Conservation (phyloP, 2,329 filamentous ascomycete genomes). For the Sclerotinia trifoliorum region DNA sequence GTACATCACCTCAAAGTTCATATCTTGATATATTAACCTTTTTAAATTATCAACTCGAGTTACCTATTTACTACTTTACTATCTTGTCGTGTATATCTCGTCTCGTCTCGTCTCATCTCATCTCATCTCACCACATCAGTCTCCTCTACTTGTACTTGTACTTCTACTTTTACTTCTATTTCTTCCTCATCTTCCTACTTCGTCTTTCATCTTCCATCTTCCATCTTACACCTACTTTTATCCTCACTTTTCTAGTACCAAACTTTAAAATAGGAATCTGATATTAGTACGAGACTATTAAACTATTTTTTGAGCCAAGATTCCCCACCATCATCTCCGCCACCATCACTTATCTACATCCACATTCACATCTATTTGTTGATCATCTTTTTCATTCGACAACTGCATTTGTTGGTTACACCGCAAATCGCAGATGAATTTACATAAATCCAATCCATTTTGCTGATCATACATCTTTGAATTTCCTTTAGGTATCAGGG, state of each 20-base stretch:
- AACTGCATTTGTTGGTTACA: constrained; percentile 13
- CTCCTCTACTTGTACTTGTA: not conserved
- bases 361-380: constrained; percentile 11
- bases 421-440: constrained; percentile 17
- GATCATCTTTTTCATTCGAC: constrained; percentile 13
- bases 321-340: constrained; percentile 22
- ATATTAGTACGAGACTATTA: constrained; percentile 6
- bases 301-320: constrained; percentile 17
- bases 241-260: constrained; percentile 4
- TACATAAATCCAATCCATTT: constrained; percentile 5
- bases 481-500: constrained; percentile 12
- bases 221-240: not conserved
- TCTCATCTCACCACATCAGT: not conserved
- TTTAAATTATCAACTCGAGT: not conserved
- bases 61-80: not conserved
- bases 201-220: not conserved
- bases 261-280: not conserved
- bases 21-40: not conserved
- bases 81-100: not conserved
- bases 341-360: constrained; percentile 18
- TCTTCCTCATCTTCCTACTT: not conserved
- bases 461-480: constrained; percentile 19
- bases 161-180: not conserved
- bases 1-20: not conserved
- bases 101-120: not conserved